These are phyloP conservation scores for Annona cherimola DNA, from an alignment of 164 flowering plant species.

Conservation along the genomic window DNA sequence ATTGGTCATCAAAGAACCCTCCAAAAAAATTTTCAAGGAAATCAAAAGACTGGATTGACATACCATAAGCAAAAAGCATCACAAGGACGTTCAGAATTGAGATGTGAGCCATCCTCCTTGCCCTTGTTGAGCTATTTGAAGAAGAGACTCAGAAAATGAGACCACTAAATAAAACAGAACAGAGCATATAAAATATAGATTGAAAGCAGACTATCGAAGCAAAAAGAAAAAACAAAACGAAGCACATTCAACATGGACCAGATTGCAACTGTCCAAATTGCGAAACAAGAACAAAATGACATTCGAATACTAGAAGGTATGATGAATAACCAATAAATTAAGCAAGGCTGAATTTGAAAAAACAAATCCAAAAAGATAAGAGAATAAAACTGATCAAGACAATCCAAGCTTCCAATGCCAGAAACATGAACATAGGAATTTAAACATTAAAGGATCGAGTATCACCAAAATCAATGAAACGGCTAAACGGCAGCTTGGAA, in stretches of 20 bases:
- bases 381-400: neutral
- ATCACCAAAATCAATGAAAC: no score
- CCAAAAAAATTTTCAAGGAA: neutral
- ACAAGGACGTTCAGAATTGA: conserved; percentile 20
- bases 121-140: conserved; percentile 12
- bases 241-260: neutral
- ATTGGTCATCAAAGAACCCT: neutral
- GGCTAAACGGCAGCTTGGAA: neutral
- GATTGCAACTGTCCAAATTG: neutral
- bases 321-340: neutral
- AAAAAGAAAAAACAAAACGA: neutral
- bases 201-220: neutral
- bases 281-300: neutral
- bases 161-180: neutral
- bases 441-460: neutral
- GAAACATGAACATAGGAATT: neutral
- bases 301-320: neutral
- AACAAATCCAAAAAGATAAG: neutral
- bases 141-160: conserved; percentile 2
- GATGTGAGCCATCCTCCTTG: conserved; percentile 32
- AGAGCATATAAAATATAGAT: neutral
- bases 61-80: conserved; percentile 40
- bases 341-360: neutral
- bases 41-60: conserved; percentile 5
- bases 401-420: neutral